These are phyloP conservation scores for Colletotrichum paranaense DNA, from an alignment of 2,329 filamentous ascomycete species.

Conservation along the genomic window DNA sequence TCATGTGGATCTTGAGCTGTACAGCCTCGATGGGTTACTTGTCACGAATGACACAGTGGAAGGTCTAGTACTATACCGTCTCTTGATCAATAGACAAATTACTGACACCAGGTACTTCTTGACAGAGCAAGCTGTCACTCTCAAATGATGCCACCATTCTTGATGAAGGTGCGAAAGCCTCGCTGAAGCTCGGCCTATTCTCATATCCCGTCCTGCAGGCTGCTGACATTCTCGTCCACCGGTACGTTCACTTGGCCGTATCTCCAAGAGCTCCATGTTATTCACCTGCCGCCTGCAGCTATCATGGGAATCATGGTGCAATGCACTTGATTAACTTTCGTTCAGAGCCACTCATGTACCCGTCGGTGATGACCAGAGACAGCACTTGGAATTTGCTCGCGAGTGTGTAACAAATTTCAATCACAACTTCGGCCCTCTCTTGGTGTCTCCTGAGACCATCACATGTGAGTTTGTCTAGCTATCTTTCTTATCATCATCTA, in stretches of 20 bases:
- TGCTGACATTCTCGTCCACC: conserved; percentile 90
- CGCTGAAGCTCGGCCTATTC: conserved; percentile 88
- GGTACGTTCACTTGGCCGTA: conserved; percentile 53
- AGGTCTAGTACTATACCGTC: conserved; percentile 63
- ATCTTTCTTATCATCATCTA: not conserved
- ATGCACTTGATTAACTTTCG: not conserved
- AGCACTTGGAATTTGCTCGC: conserved; percentile 93
- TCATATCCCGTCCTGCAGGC: conserved; percentile 97
- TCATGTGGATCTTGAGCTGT: conserved; percentile 98
- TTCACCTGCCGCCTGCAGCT: not conserved
- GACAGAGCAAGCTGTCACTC: conserved; percentile 78
- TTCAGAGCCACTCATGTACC: conserved; percentile 88
- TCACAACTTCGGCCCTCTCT: conserved; percentile 71
- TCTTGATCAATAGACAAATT: not conserved
- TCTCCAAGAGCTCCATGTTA: not conserved
- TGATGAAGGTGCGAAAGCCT: conserved; percentile 67
- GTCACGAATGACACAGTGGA: conserved; percentile 99
- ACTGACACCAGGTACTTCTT: not conserved
- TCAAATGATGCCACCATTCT: conserved; percentile 67
- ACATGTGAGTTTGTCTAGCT: conserved; percentile 64
- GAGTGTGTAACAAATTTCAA: conserved; percentile 92
- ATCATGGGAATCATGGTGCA: not conserved
- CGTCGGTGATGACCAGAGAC: conserved; percentile 93
- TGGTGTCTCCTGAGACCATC: conserved; percentile 76
- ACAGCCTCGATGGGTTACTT: conserved; percentile 92